Evolutionary conservation across 2,329 filamentous ascomycete species (phyloP).

Genomic region (Cyphellophora europaea): DNA sequence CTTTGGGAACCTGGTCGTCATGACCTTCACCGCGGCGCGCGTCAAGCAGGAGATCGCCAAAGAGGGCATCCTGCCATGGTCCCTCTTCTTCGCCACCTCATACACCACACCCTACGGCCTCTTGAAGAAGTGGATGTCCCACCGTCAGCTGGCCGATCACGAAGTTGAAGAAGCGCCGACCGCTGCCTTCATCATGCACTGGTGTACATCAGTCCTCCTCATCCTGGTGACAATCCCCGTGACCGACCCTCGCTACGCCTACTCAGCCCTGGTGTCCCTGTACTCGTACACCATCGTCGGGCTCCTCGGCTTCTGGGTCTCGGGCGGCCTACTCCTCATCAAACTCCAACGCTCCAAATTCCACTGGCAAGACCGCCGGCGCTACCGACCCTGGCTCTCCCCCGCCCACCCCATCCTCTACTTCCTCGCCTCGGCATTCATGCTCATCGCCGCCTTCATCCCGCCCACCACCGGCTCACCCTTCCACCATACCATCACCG

Average conservation of each 20-base stretch:
- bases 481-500: constrained; percentile 3
- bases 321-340: constrained; percentile 10
- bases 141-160: constrained; percentile 5
- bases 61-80: constrained; percentile 44
- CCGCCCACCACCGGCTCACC: constrained; percentile 3
- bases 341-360: constrained; percentile 1
- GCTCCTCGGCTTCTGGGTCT: constrained; percentile 21
- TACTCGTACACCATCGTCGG: constrained; percentile 33
- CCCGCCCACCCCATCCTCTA: constrained; percentile 4
- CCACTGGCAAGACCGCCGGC: constrained; percentile 5
- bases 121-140: constrained; percentile 15
- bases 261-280: constrained; percentile 25
- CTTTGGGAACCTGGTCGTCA: constrained; percentile 48
- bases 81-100: constrained; percentile 35
- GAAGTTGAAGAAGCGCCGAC: constrained; percentile 27
- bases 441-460: constrained; percentile 4
- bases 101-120: constrained; percentile 21
- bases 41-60: constrained; percentile 55
- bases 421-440: constrained; percentile 3
- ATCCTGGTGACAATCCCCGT: constrained; percentile 21
- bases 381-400: constrained; percentile 5
- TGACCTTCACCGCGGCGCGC: constrained; percentile 45
- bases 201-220: constrained; percentile 26
- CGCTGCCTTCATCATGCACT: constrained; percentile 29
- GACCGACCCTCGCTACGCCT: constrained; percentile 18